These are phyloP conservation scores for Fomitopsis serialis DNA, from an alignment of 768 basidiomycete genomes.

Conservation along the genomic window DNA sequence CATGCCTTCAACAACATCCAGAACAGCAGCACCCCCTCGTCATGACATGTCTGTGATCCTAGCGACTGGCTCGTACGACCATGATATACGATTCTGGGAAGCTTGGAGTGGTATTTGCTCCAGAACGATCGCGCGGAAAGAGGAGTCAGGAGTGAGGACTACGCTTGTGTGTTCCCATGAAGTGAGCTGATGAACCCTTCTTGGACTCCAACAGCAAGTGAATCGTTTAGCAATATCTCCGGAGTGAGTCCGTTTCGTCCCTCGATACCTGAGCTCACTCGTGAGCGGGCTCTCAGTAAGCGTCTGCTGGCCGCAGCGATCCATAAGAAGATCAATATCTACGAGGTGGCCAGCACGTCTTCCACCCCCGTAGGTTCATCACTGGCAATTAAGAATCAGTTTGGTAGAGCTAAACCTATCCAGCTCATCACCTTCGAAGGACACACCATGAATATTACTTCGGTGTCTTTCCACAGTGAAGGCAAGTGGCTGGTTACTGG, in stretches of 20 bases:
- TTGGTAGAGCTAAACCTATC: background rate
- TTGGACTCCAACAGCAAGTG: slow-evolving; percentile 67
- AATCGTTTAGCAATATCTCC: slow-evolving; percentile 96
- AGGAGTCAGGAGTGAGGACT: slow-evolving; percentile 72
- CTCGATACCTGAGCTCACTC: slow-evolving; percentile 4
- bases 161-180: background rate
- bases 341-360: slow-evolving; percentile 75
- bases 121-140: slow-evolving; percentile 83
- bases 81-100: slow-evolving; percentile 99
- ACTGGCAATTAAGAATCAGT: background rate
- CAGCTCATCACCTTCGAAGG: slow-evolving; percentile 88
- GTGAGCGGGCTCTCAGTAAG: slow-evolving; percentile 50
- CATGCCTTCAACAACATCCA: slow-evolving; percentile 22
- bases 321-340: slow-evolving; percentile 90
- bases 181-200: slow-evolving; percentile 7
- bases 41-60: slow-evolving; percentile 83
- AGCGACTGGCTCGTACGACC: slow-evolving; percentile 97
- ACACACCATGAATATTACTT: slow-evolving; percentile 88
- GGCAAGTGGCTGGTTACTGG: slow-evolving; percentile 98
- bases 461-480: slow-evolving; percentile 91
- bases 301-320: slow-evolving; percentile 92
- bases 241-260: slow-evolving; percentile 50
- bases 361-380: slow-evolving; percentile 40
- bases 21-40: slow-evolving; percentile 21
- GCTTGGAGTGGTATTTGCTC: slow-evolving; percentile 99